Percentiles rank a stretch among this genome's conserved stretches.
Conservation (phyloP, 257 asterid genomes). For the Catharanthus roseus region DNA sequence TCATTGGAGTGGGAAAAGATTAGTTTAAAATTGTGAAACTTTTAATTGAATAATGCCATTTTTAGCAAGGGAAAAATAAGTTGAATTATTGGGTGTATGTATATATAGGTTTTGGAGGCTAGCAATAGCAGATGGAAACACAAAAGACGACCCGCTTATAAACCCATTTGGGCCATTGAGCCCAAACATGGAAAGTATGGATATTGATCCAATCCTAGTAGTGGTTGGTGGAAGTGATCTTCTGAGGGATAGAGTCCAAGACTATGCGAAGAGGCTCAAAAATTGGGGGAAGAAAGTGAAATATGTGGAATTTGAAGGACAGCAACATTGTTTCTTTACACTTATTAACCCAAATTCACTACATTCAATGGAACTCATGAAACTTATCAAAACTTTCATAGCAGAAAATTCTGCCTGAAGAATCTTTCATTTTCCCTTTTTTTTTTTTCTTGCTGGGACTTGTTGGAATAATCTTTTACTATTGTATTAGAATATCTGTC, state of each 20-base stretch:
- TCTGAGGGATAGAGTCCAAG: slow-evolving; percentile 51
- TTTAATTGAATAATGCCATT: too few relatives aligned
- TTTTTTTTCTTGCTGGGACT: too few relatives aligned
- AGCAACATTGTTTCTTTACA: slow-evolving; percentile 77
- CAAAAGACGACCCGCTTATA: slow-evolving; percentile 52
- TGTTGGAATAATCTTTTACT: too few relatives aligned
- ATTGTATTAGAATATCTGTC: too few relatives aligned
- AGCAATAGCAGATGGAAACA: slow-evolving; percentile 49
- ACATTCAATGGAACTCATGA: slow-evolving; percentile 41
- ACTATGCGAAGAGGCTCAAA: slow-evolving; percentile 43
- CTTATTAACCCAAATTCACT: slow-evolving; percentile 43
- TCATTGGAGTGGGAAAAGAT: too few relatives aligned
- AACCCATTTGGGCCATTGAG: slow-evolving; percentile 66
- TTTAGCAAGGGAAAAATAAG: too few relatives aligned
- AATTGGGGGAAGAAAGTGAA: slow-evolving; percentile 50
- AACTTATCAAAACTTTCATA: slow-evolving; percentile 38
- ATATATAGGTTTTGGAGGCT: slow-evolving; percentile 66
- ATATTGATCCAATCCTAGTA: slow-evolving; percentile 54
- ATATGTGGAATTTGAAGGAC: slow-evolving; percentile 69
- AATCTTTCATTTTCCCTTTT: too few relatives aligned
- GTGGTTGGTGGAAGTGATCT: slow-evolving; percentile 56
- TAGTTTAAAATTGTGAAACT: too few relatives aligned
- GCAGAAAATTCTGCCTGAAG: slow-evolving; percentile 27
- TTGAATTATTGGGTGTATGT: too few relatives aligned
- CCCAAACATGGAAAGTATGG: slow-evolving; percentile 33